Evolutionary conservation across 192 early-diverging fungal genomes (phyloP).

Genomic region (Lunasporangiospora selenospora): DNA sequence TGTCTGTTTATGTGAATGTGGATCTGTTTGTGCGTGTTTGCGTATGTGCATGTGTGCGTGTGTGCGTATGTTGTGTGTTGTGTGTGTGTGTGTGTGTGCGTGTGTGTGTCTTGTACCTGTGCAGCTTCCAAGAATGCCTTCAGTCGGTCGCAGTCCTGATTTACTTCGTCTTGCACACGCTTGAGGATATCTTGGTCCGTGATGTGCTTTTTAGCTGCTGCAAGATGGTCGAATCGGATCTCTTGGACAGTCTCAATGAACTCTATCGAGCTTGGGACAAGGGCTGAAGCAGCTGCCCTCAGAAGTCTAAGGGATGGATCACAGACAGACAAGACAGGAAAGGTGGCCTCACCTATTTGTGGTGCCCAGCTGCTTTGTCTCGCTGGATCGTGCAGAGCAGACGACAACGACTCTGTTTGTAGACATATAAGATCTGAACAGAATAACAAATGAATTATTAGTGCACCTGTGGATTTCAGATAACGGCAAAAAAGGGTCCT

Average conservation of each 20-base stretch:
- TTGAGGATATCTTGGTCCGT: conserved; percentile 54
- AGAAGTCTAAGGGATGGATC: conserved; percentile 55
- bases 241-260: conserved; percentile 82
- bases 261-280: conserved; percentile 71
- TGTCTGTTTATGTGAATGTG: too few species aligned
- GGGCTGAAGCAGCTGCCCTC: conserved; percentile 73
- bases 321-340: conserved; percentile 32
- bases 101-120: too few species aligned
- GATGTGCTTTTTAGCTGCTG: conserved; percentile 67
- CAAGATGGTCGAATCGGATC: conserved; percentile 84
- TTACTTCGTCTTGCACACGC: conserved; percentile 66
- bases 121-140: conserved; percentile 91
- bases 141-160: conserved; percentile 79
- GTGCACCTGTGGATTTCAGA: not conserved
- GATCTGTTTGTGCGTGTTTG: too few species aligned
- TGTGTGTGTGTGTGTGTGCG: too few species aligned
- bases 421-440: conserved; percentile 67
- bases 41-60: too few species aligned
- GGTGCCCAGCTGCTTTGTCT: conserved; percentile 89
- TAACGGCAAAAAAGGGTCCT: not conserved
- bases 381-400: conserved; percentile 92
- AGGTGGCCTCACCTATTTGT: conserved; percentile 72
- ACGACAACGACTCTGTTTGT: conserved; percentile 88
- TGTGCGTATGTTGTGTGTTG: too few species aligned
- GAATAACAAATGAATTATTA: conserved; percentile 6